Base-by-base conservation (phyloP, 441 rosid genomes). In the Erodium moschatum region DNA sequence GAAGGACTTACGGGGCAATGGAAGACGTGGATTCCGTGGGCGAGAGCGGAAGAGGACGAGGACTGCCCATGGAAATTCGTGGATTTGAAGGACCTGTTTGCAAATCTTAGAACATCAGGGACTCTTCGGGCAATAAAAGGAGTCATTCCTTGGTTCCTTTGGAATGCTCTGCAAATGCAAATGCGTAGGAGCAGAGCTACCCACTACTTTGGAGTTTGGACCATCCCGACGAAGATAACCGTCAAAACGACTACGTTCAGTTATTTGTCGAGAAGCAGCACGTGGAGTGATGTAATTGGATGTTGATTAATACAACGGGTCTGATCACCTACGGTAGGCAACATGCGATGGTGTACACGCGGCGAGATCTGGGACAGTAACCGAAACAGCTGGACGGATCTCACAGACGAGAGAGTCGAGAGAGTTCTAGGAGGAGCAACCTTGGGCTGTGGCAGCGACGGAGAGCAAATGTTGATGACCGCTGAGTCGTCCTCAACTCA, bases 11-110 rank as follows among this genome's bases (percentile, higher is more conserved):
- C 98, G 0, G 92, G 93, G 81, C 96, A 89, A 35, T 89, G 96
- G 79, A 93, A 89, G 78, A 91, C 87, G 76, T 93, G 97, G 82
- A 91, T 76, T 74, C 98, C 98, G 40, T 87, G 87, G 70, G 82
- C 67, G 74, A 83, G 84, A 72, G 81, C 63, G 9, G 91, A 72
- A 50, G 83, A 76, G 65, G 77, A 31, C 60, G 74, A 71, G 71
- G 84, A 69, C 63, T 78, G 83, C 58, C 83, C 85, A 10, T 82
- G 82, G 54, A 80, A 54, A 48, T 75, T 71, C 52, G 50, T 66
- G 68, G 85, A 79, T 11, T 73, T 70, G 78, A 79, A 81, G 73
- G 89, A 79, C 78, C 89, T 79, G 69, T 65, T 85, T 58, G 86
- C 77, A 69, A 82, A 76, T 78, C 83, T 77, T 62, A 78, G 56